Percentiles rank a stretch among this genome's conserved stretches.
Evolutionary conservation across 352 stramenopile species (phyloP).

Genomic region (Pythium scleroteichum): DNA sequence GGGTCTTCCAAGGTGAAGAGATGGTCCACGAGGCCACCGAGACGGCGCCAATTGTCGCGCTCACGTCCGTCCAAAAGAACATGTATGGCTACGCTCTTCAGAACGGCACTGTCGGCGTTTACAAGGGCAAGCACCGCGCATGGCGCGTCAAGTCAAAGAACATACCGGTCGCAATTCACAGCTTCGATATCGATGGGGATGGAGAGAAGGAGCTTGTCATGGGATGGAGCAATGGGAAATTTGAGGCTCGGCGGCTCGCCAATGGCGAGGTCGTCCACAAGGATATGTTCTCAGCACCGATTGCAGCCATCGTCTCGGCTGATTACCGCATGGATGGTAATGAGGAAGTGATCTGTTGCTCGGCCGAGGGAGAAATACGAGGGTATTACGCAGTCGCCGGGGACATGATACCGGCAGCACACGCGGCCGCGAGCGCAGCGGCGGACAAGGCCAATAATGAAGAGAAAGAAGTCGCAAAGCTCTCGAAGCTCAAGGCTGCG

Average conservation of each 20-base stretch:
- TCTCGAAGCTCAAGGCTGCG: conserved; percentile 79
- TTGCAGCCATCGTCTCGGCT: conserved; percentile 69
- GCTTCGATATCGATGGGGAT: conserved; percentile 91
- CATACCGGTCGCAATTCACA: conserved; percentile 68
- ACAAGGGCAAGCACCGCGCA: conserved; percentile 81
- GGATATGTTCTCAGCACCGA: conserved; percentile 62
- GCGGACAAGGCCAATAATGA: conserved; percentile 52
- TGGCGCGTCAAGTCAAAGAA: conserved; percentile 94
- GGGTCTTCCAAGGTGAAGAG: conserved; percentile 89
- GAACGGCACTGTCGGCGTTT: conserved; percentile 94
- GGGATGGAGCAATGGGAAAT: conserved; percentile 90
- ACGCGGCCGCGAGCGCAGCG: conserved; percentile 22
- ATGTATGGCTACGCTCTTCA: conserved; percentile 87
- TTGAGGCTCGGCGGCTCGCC: conserved; percentile 68
- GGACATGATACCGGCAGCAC: conserved; percentile 32
- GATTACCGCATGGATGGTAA: conserved; percentile 91
- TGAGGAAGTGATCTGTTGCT: conserved; percentile 89
- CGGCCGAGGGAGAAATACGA: conserved; percentile 74
- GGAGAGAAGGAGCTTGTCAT: conserved; percentile 89
- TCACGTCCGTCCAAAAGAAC: conserved; percentile 72
- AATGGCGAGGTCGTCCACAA: conserved; percentile 88
- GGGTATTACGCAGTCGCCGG: conserved; percentile 58
- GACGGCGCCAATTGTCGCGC: conserved; percentile 69
- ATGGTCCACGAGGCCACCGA: conserved; percentile 89
- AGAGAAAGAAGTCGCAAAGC: conserved; percentile 76